phyloP scores from a whole-genome alignment of 148 eudicot species.

The Dysphania ambrosioides region DNA sequence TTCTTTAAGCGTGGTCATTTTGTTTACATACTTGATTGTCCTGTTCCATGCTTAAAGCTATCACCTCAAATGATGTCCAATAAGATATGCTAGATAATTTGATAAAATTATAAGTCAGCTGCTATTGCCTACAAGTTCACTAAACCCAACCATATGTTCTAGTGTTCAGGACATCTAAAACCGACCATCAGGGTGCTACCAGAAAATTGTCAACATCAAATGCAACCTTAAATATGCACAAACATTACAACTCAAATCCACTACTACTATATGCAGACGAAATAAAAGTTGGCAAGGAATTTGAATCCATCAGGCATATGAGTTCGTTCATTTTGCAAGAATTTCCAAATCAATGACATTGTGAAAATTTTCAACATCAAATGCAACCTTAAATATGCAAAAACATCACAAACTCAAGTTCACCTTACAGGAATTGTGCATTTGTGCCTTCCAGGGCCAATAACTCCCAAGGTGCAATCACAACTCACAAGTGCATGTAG shows the following conservation, averaged over 20 bases:
- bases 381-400: no score
- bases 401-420: no score
- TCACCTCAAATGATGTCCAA: neutral
- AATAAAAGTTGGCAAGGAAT: conserved; percentile 10
- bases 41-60: neutral
- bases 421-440: neutral
- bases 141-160: conserved; percentile 3
- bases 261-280: conserved; percentile 5
- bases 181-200: neutral
- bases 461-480: neutral
- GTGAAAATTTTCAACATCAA: no score
- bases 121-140: neutral
- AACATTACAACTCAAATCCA: conserved; percentile 4
- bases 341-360: conserved; percentile 3
- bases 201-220: conserved; percentile 13
- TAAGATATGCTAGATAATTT: neutral
- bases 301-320: conserved; percentile 12
- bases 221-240: neutral
- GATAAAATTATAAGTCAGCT: neutral
- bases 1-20: neutral
- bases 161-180: conserved; percentile 18
- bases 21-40: conserved; percentile 8
- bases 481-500: conserved; percentile 10
- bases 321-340: conserved; percentile 11
- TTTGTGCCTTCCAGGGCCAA: neutral